phyloP scores from a whole-genome alignment of 306 rosid species.

The Glycyrrhiza uralensis region DNA sequence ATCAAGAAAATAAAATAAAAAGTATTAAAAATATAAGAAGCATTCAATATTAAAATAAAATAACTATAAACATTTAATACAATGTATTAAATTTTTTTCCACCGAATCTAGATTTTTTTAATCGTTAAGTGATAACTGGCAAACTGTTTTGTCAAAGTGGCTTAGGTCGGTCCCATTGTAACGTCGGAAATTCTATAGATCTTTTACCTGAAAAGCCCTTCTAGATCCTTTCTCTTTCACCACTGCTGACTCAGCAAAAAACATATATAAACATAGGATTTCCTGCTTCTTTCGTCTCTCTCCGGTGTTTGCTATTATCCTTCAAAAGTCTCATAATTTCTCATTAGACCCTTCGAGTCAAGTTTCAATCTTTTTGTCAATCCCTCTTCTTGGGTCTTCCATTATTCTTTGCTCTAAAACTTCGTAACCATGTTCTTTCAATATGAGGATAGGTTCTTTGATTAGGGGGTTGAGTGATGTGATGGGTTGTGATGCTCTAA shows the following conservation, averaged over 20 bases:
- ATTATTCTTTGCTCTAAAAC: not conserved
- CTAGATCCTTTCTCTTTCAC: not conserved
- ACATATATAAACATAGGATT: not conserved
- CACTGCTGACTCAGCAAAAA: not conserved
- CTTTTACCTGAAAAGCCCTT: too few relatives aligned
- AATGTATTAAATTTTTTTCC: too few relatives aligned
- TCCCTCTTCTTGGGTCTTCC: not conserved
- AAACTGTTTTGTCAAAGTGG: too few relatives aligned
- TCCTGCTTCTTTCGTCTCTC: not conserved
- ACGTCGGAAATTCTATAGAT: too few relatives aligned
- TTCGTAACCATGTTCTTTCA: not conserved
- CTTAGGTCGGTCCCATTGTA: too few relatives aligned
- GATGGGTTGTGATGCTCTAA: not conserved
- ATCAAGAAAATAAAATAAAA: too few relatives aligned
- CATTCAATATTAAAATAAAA: too few relatives aligned
- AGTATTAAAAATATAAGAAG: too few relatives aligned
- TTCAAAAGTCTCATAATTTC: not conserved
- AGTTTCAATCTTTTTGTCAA: conserved; percentile 23
- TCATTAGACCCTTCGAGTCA: not conserved
- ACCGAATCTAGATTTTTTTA: too few relatives aligned
- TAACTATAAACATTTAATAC: too few relatives aligned
- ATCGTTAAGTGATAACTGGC: too few relatives aligned
- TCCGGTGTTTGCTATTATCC: not conserved
- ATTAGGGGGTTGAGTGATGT: not conserved
- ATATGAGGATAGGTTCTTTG: not conserved